These are phyloP conservation scores for Brassica juncea DNA, from an alignment of 345 rosid species.

Conservation along the genomic window DNA sequence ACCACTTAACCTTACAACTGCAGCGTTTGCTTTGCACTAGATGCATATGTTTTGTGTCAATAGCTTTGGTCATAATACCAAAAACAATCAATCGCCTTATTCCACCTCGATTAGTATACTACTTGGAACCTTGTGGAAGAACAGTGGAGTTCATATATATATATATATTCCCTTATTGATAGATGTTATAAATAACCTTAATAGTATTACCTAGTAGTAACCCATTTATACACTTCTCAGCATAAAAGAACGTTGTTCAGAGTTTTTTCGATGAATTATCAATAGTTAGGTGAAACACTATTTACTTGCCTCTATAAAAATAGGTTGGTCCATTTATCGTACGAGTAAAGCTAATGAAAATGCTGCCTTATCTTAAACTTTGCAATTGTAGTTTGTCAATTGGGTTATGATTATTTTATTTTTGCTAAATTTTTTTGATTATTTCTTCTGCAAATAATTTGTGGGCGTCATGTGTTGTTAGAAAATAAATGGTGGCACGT, in stretches of 20 bases:
- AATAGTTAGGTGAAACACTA: conserved; percentile 26
- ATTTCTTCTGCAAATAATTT: not conserved
- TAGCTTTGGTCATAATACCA: not conserved
- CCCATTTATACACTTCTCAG: not conserved
- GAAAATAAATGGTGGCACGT: conserved; percentile 31
- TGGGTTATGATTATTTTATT: not conserved
- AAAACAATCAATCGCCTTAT: not conserved
- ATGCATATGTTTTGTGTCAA: not conserved
- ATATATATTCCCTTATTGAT: not conserved
- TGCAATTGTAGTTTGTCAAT: conserved; percentile 26
- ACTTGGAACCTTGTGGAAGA: not conserved
- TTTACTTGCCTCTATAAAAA: conserved; percentile 10
- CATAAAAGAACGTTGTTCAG: not conserved
- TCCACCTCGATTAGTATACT: not conserved
- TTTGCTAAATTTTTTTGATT: not conserved
- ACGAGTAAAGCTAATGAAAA: conserved; percentile 15
- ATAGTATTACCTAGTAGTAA: conserved; percentile 19
- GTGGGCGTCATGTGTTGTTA: conserved; percentile 18
- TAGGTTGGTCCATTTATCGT: conserved; percentile 20
- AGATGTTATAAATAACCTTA: conserved; percentile 3
- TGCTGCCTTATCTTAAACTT: conserved; percentile 24
- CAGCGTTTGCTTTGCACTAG: not conserved
- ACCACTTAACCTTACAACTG: not conserved
- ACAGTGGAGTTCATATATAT: not conserved
- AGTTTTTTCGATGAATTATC: not conserved